A percentile compares a stretch with the other conserved stretches of the same genome.
Evolutionary conservation across 108 stramenopile species (phyloP).

Genomic region (Skeletonema potamos): DNA sequence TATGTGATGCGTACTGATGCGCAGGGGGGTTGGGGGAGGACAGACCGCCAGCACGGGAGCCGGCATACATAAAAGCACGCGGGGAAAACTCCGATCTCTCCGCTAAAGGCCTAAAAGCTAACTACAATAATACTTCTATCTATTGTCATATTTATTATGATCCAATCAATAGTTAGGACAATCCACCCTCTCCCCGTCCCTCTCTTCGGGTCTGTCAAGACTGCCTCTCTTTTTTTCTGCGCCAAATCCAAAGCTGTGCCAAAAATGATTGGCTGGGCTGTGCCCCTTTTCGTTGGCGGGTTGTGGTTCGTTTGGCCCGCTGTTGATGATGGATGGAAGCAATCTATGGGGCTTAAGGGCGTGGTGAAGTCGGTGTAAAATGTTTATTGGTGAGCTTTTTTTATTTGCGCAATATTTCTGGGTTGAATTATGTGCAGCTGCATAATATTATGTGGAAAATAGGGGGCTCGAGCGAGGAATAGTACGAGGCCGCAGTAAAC

Average conservation of each 20-base stretch:
- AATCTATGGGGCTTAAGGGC: conserved; percentile 40
- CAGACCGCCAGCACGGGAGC: too few relatives aligned
- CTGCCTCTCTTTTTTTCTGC: conserved; percentile 13
- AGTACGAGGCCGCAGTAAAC: too few relatives aligned
- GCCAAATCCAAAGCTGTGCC: conserved; percentile 38
- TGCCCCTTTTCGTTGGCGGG: conserved; percentile 43
- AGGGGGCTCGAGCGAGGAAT: too few relatives aligned
- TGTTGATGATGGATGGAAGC: conserved; percentile 52
- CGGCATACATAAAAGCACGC: too few relatives aligned
- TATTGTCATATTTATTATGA: too few relatives aligned
- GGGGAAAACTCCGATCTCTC: too few relatives aligned
- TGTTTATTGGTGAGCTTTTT: too few relatives aligned
- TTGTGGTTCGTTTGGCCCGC: conserved; percentile 65
- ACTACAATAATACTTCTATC: too few relatives aligned
- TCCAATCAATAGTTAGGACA: conserved; percentile 10
- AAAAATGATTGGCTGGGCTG: conserved; percentile 44
- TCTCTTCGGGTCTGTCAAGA: conserved; percentile 41
- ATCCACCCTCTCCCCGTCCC: conserved; percentile 38
- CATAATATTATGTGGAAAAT: background rate
- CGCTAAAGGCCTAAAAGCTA: too few relatives aligned
- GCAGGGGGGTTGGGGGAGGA: too few relatives aligned
- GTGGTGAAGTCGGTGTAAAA: conserved; percentile 40
- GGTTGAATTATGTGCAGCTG: too few relatives aligned
- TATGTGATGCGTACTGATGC: too few relatives aligned
- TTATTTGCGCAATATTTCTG: background rate